These are phyloP conservation scores for Effrenium voratum DNA, from an alignment of 73 alveolate species.

Conservation along the genomic window DNA sequence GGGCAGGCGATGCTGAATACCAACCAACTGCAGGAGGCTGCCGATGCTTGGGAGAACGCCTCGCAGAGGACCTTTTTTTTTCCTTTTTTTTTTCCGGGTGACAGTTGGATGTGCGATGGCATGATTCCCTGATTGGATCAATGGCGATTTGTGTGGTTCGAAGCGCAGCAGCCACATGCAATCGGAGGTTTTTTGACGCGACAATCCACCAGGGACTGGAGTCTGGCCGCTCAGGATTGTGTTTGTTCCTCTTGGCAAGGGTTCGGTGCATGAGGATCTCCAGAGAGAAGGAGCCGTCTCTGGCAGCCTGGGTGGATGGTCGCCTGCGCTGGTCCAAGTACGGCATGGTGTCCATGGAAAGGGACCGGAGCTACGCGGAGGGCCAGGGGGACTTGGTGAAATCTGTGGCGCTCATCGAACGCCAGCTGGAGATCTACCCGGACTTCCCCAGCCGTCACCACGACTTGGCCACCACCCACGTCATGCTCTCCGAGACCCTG, in stretches of 20 bases:
- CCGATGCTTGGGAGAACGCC: slow-evolving; percentile 41
- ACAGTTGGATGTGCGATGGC: too few relatives aligned
- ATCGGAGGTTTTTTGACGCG: too few relatives aligned
- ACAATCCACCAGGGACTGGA: too few relatives aligned
- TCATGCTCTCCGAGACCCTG: slow-evolving; percentile 15
- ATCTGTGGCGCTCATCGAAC: slow-evolving; percentile 7
- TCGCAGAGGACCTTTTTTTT: too few relatives aligned
- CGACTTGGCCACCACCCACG: slow-evolving; percentile 46
- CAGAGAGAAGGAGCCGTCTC: background rate
- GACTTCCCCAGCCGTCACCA: slow-evolving; percentile 51
- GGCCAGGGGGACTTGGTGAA: slow-evolving; percentile 62
- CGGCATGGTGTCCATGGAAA: slow-evolving; percentile 17
- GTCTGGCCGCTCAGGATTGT: too few relatives aligned
- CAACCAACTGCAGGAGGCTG: slow-evolving; percentile 13
- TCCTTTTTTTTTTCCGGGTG: too few relatives aligned
- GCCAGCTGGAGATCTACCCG: slow-evolving; percentile 37
- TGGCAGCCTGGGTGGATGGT: background rate
- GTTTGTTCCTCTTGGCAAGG: too few relatives aligned
- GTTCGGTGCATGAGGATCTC: too few relatives aligned
- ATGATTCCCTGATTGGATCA: too few relatives aligned
- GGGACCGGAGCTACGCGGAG: slow-evolving; percentile 8
- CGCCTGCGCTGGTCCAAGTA: slow-evolving; percentile 47
- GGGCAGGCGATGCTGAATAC: slow-evolving; percentile 39
- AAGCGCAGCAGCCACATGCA: too few relatives aligned
- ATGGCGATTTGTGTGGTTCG: too few relatives aligned